Evolutionary conservation across 306 rosid genomes (phyloP).

Genomic region (Cucurbita pepo): DNA sequence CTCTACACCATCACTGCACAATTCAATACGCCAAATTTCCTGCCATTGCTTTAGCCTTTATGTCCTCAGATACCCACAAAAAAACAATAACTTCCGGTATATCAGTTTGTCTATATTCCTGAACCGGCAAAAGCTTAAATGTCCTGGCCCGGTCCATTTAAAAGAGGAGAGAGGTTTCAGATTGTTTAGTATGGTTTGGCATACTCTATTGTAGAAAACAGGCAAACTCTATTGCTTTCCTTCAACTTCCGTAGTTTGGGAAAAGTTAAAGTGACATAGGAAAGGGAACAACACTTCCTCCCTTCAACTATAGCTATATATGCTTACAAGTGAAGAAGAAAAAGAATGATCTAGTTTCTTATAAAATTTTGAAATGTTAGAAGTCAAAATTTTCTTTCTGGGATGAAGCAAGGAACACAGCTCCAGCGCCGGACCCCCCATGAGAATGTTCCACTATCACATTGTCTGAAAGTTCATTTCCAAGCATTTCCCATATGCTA

Average conservation of each 20-base stretch:
- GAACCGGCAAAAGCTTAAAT: not conserved
- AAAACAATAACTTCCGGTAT: not conserved
- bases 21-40: not conserved
- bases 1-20: not conserved
- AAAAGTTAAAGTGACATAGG: not conserved
- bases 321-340: not conserved
- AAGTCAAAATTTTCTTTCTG: constrained; percentile 8
- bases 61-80: not conserved
- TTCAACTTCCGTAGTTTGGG: not conserved
- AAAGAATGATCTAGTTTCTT: not conserved
- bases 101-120: not conserved
- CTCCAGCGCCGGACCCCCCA: constrained; percentile 58
- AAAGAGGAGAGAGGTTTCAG: not conserved
- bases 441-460: constrained; percentile 46
- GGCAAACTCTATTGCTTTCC: constrained; percentile 18
- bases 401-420: constrained; percentile 50
- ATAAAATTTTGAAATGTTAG: not conserved
- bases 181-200: not conserved
- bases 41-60: not conserved
- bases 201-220: not conserved
- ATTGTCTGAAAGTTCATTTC: constrained; percentile 44
- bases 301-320: not conserved
- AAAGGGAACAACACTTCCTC: not conserved
- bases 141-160: not conserved
- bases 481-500: constrained; percentile 71